Evolutionary conservation across 805 yeast genomes (phyloP).

Genomic region (Lachancea sp.): DNA sequence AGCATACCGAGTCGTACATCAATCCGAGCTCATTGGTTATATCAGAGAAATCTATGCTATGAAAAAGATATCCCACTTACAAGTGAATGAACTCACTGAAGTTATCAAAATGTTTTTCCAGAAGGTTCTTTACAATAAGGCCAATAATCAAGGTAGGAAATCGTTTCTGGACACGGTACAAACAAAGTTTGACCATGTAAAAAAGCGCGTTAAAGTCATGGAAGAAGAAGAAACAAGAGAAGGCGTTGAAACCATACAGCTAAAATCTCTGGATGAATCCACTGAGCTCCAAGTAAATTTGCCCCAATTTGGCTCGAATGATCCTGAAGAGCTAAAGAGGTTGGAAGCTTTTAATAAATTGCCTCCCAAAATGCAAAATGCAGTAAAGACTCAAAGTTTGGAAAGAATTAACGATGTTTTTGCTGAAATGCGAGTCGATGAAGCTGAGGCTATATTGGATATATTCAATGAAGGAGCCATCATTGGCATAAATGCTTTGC

Average conservation of each 20-base stretch:
- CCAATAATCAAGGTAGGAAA: conserved; percentile 51
- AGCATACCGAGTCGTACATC: conserved; percentile 67
- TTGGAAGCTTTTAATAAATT: conserved; percentile 53
- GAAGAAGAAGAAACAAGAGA: conserved; percentile 42
- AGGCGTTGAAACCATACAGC: conserved; percentile 77
- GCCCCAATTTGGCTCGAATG: conserved; percentile 52
- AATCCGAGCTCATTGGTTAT: conserved; percentile 75
- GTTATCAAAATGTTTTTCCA: conserved; percentile 63
- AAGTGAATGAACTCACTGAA: conserved; percentile 32
- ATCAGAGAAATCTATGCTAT: conserved; percentile 38
- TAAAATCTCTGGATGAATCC: conserved; percentile 80
- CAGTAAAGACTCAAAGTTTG: conserved; percentile 62
- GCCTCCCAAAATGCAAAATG: conserved; percentile 60
- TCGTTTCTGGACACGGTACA: conserved; percentile 72
- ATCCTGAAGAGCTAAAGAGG: conserved; percentile 36
- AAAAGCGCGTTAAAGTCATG: conserved; percentile 64
- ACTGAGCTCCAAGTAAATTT: conserved; percentile 64
- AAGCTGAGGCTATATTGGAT: conserved; percentile 74
- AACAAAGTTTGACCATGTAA: conserved; percentile 69
- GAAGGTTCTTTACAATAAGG: conserved; percentile 40
- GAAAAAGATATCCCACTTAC: conserved; percentile 31
- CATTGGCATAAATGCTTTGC: conserved; percentile 69
- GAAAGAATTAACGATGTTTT: conserved; percentile 81
- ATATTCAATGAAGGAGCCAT: conserved; percentile 74
- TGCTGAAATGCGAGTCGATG: conserved; percentile 61